Conservation (phyloP, 805 yeast genomes). For the Candida glaebosa region DNA sequence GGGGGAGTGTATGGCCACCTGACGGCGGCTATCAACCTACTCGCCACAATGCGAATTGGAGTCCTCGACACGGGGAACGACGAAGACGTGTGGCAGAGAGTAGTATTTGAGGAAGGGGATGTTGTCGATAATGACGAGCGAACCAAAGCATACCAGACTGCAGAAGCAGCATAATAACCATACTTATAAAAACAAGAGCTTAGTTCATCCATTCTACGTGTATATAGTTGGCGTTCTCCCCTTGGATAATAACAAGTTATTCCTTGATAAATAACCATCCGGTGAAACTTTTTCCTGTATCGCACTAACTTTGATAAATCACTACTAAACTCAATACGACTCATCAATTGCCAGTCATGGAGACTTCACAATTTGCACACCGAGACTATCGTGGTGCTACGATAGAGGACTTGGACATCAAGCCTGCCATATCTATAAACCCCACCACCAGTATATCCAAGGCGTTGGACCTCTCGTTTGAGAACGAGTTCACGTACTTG, state of each 20-base stretch:
- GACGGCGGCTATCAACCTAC: slow-evolving; percentile 85
- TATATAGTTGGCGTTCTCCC: too few species aligned
- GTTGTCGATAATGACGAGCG: slow-evolving; percentile 19
- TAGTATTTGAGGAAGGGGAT: slow-evolving; percentile 61
- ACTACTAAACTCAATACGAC: too few species aligned
- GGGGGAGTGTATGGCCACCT: slow-evolving; percentile 94
- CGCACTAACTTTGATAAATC: too few species aligned
- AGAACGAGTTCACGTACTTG: slow-evolving; percentile 49
- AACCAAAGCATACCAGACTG: slow-evolving; percentile 23
- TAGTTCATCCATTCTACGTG: too few species aligned
- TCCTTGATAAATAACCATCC: too few species aligned
- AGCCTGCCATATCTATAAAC: slow-evolving; percentile 53
- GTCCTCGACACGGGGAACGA: slow-evolving; percentile 79
- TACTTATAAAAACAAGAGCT: too few species aligned
- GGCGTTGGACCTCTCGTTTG: slow-evolving; percentile 55
- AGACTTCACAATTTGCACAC: background rate
- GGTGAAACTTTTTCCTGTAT: too few species aligned
- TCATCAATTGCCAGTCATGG: too few species aligned
- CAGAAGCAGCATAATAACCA: slow-evolving; percentile 35
- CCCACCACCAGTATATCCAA: slow-evolving; percentile 45
- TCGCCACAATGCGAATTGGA: slow-evolving; percentile 93
- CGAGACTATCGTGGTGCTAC: slow-evolving; percentile 50
- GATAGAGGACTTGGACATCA: slow-evolving; percentile 56
- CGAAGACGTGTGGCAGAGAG: slow-evolving; percentile 77
- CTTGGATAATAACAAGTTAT: too few species aligned